Conservation (phyloP, 2,329 filamentous ascomycete genomes). For the Botrytis deweyae region DNA sequence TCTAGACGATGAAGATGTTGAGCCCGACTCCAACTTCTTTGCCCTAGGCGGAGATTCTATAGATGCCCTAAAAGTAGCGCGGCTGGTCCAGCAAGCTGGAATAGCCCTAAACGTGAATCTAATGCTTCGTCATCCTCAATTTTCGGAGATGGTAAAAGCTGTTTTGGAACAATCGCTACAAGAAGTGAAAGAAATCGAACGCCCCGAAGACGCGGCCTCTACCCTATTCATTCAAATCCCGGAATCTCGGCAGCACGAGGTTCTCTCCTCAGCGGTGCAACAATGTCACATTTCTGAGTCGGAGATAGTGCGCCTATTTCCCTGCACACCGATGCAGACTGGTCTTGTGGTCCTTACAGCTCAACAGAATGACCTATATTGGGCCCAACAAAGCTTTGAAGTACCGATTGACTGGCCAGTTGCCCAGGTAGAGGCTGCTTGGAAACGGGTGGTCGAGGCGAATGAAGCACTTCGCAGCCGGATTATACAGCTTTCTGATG, state of each 20-base stretch:
- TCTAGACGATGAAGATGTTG: background rate
- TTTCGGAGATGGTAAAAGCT: background rate
- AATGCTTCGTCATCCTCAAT: background rate
- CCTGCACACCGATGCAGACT: background rate
- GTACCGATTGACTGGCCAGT: background rate
- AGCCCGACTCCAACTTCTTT: background rate
- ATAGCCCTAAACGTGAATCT: background rate
- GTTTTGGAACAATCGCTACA: background rate
- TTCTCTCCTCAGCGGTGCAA: background rate
- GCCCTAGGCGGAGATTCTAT: constrained; percentile 5
- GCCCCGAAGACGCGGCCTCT: background rate
- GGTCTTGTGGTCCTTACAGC: background rate
- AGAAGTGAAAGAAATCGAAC: background rate
- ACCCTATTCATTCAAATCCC: background rate
- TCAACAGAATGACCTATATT: background rate
- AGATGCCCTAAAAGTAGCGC: background rate
- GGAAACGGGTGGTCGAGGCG: background rate
- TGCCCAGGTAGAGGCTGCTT: background rate
- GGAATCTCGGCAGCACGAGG: background rate
- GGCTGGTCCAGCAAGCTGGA: background rate
- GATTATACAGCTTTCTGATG: background rate
- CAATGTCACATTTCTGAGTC: background rate
- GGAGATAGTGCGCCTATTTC: background rate
- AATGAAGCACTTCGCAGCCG: background rate
- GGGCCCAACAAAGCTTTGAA: background rate